Evolutionary conservation across 2,329 filamentous ascomycete species (phyloP).

Genomic region (Juglanconis oblonga): DNA sequence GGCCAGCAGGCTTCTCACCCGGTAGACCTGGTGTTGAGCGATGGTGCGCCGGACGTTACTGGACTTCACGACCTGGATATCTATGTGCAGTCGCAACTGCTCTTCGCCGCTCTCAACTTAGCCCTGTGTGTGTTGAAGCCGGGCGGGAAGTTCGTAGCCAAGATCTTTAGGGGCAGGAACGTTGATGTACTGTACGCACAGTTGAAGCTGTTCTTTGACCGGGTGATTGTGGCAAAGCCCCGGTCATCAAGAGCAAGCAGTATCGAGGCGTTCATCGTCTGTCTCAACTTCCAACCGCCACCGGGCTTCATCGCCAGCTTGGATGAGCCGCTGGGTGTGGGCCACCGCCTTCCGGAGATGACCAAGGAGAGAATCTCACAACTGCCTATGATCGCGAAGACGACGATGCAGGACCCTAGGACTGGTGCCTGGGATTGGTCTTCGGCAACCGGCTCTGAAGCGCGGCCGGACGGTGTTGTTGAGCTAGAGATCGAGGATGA

Average conservation of each 20-base stretch:
- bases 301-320: constrained; percentile 71
- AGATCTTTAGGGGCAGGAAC: constrained; percentile 93
- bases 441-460: constrained; percentile 12
- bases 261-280: constrained; percentile 95
- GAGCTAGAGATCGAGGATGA: constrained; percentile 50
- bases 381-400: constrained; percentile 38
- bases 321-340: constrained; percentile 70
- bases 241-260: constrained; percentile 93
- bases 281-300: constrained; percentile 82
- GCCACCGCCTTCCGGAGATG: constrained; percentile 51
- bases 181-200: constrained; percentile 96
- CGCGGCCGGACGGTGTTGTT: constrained; percentile 35
- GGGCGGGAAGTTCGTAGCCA: constrained; percentile 94
- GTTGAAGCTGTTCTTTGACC: constrained; percentile 83
- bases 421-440: constrained; percentile 42
- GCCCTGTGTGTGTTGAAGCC: constrained; percentile 89
- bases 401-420: constrained; percentile 43
- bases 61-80: constrained; percentile 97
- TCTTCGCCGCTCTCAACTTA: constrained; percentile 91
- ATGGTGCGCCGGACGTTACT: constrained; percentile 94
- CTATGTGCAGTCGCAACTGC: constrained; percentile 92
- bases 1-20: constrained; percentile 63
- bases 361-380: constrained; percentile 39
- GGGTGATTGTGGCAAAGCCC: constrained; percentile 89
- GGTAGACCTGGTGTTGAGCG: constrained; percentile 91